Evolutionary conservation across 495 filamentous ascomycete species (phyloP).

Genomic region (Aspergillus affinis): DNA sequence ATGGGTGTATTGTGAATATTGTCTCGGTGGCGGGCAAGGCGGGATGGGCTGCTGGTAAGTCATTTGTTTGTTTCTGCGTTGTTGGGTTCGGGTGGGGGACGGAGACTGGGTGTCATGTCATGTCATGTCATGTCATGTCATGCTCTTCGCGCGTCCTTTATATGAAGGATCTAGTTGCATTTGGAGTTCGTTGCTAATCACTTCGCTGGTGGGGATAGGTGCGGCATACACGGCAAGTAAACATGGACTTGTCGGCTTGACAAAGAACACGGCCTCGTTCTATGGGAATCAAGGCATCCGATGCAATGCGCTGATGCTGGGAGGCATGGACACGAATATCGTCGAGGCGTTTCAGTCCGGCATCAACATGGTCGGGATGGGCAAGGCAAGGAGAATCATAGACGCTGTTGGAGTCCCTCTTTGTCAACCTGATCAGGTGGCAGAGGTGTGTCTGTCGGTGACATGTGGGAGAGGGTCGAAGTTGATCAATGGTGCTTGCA

Average conservation of each 20-base stretch:
- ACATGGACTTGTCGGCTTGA: constrained; percentile 52
- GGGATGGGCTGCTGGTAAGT: constrained; percentile 36
- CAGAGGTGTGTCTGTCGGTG: constrained; percentile 31
- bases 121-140: background rate
- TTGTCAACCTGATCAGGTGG: constrained; percentile 41
- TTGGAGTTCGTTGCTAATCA: constrained; percentile 3
- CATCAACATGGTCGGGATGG: constrained; percentile 45
- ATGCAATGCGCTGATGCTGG: constrained; percentile 55
- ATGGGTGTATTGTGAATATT: constrained; percentile 41
- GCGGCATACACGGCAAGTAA: constrained; percentile 51
- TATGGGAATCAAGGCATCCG: constrained; percentile 59
- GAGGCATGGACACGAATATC: constrained; percentile 59
- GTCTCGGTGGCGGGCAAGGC: constrained; percentile 36
- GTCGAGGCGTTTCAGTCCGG: constrained; percentile 44
- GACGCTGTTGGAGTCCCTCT: constrained; percentile 24
- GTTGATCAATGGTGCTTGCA: constrained; percentile 35
- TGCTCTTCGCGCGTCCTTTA: too few species aligned
- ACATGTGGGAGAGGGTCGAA: constrained; percentile 27
- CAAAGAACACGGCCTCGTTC: constrained; percentile 61
- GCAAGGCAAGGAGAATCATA: constrained; percentile 31
- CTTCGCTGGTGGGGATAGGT: constrained; percentile 34
- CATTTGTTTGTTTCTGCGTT: background rate
- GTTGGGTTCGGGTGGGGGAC: background rate
- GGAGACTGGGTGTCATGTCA: background rate
- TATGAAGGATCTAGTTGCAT: background rate